Conservation (phyloP, 495 filamentous ascomycete species). For the Astrothelium macrocarpum region DNA sequence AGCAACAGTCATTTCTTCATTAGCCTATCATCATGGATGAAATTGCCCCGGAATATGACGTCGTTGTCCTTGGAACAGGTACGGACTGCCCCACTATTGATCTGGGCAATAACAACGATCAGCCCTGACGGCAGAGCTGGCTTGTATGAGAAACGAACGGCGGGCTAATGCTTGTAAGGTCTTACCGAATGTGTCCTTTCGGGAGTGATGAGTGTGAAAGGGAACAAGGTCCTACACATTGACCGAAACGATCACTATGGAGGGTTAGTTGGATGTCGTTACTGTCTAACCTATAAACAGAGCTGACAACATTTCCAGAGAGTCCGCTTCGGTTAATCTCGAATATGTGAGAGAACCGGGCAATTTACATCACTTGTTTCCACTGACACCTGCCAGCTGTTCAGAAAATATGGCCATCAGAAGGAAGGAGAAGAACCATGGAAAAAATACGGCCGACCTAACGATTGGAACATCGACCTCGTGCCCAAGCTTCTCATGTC, state of each 20-base stretch:
- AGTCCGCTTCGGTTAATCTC: constrained; percentile 89
- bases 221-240: constrained; percentile 97
- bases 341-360: constrained; percentile 55
- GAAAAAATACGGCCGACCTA: constrained; percentile 91
- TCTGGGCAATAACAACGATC: constrained; percentile 22
- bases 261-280: constrained; percentile 53
- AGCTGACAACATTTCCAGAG: constrained; percentile 45
- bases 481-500: constrained; percentile 98
- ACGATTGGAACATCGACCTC: constrained; percentile 99
- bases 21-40: constrained; percentile 66
- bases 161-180: constrained; percentile 44
- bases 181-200: constrained; percentile 98
- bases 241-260: constrained; percentile 99
- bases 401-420: constrained; percentile 88
- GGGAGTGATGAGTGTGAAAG: constrained; percentile 95
- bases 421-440: constrained; percentile 76
- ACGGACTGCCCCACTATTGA: constrained; percentile 36
- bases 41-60: constrained; percentile 93
- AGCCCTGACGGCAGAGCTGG: constrained; percentile 9
- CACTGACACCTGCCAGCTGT: constrained; percentile 49
- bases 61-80: constrained; percentile 97
- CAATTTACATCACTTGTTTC: background rate
- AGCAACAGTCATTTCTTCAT: background rate
- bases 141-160: background rate
- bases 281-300: background rate